These are phyloP conservation scores for Kodamaea sagamina DNA, from an alignment of 805 yeast species.

Conservation along the genomic window DNA sequence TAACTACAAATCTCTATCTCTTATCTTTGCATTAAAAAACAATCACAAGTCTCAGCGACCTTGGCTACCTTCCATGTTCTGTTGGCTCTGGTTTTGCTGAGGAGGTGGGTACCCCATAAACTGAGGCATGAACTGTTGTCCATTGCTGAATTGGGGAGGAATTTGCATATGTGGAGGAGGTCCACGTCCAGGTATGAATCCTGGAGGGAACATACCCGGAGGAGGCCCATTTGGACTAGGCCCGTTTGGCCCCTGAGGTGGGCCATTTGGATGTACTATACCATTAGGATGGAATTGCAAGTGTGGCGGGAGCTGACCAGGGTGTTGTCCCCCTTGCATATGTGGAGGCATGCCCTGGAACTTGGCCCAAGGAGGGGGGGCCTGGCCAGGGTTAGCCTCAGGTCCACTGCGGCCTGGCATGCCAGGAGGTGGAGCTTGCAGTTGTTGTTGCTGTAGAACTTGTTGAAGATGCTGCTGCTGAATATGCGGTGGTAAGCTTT, in stretches of 20 bases:
- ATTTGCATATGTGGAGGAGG: conserved; percentile 15
- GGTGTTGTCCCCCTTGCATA: conserved; percentile 6
- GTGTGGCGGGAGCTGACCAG: conserved; percentile 19
- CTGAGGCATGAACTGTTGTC: conserved; percentile 15
- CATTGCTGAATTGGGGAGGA: conserved; percentile 16
- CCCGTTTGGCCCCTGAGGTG: conserved; percentile 3
- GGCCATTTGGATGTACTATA: conserved; percentile 11
- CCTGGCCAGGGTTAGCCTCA: conserved; percentile 4
- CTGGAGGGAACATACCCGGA: conserved; percentile 42
- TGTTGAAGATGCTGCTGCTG: conserved; percentile 10
- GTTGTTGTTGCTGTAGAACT: conserved; percentile 4
- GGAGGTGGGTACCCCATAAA: conserved; percentile 21
- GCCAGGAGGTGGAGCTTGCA: conserved; percentile 3
- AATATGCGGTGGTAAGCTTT: conserved; percentile 10
- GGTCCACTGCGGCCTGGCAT: neutral
- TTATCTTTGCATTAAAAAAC: neutral
- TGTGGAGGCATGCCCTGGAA: conserved; percentile 11
- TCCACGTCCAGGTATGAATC: conserved; percentile 21
- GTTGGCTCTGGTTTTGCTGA: conserved; percentile 8
- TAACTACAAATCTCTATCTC: no score
- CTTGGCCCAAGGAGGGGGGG: conserved; percentile 11
- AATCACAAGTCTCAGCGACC: conserved; percentile 9
- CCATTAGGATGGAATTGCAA: conserved; percentile 17
- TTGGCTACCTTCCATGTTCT: conserved; percentile 3
- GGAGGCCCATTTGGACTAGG: conserved; percentile 18